A percentile compares a stretch with the other conserved stretches of the same genome.
Conservation (phyloP, 2,329 filamentous ascomycete species). For the Colletotrichum noveboracense region DNA sequence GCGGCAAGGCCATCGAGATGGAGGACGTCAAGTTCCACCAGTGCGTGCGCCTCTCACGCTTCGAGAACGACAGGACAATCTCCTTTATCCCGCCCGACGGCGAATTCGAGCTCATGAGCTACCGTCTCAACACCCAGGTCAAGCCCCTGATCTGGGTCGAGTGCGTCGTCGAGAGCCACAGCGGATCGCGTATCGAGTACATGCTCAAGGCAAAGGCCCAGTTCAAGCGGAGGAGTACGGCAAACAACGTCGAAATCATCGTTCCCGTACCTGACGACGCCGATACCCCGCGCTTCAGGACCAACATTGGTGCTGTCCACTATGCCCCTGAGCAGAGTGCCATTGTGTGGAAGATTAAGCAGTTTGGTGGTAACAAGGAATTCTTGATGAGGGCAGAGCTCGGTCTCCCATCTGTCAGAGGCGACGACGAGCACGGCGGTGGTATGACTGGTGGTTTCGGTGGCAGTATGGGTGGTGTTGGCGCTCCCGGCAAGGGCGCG, state of each 20-base stretch:
- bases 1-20: constrained; percentile 99
- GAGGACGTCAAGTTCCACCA: constrained; percentile 99
- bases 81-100: constrained; percentile 98
- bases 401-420: constrained; percentile 89
- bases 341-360: constrained; percentile 99
- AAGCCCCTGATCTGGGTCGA: constrained; percentile 99
- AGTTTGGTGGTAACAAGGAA: constrained; percentile 98
- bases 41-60: constrained; percentile 91
- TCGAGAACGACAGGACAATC: constrained; percentile 98
- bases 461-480: constrained; percentile 92
- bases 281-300: constrained; percentile 93
- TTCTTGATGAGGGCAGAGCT: constrained; percentile 98
- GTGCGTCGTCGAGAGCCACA: constrained; percentile 95
- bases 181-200: constrained; percentile 94
- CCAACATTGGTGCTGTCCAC: constrained; percentile 96
- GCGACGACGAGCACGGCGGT: constrained; percentile 93
- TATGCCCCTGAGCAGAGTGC: constrained; percentile 97
- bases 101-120: constrained; percentile 99
- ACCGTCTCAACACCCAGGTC: constrained; percentile 97
- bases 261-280: constrained; percentile 98
- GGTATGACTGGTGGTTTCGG: constrained; percentile 98
- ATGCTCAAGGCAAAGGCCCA: constrained; percentile 98
- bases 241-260: constrained; percentile 98
- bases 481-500: constrained; percentile 76
- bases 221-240: constrained; percentile 96